Evolutionary conservation across 345 rosid species (phyloP).

Genomic region (Heritiera littoralis): DNA sequence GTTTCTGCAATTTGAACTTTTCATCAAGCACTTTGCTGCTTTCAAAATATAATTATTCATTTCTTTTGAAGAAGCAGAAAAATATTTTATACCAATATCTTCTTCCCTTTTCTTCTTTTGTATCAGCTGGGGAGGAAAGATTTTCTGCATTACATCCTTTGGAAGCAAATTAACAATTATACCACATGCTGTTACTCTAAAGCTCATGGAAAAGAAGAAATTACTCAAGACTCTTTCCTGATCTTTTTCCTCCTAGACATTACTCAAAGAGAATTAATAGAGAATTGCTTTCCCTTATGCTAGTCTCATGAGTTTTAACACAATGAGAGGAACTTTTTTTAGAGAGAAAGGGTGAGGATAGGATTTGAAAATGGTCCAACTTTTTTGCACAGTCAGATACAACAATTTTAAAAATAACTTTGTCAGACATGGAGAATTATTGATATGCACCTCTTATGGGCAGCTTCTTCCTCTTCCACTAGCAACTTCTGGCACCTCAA

Average conservation of each 20-base stretch:
- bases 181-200: background rate
- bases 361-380: background rate
- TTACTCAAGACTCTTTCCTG: background rate
- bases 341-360: background rate
- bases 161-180: background rate
- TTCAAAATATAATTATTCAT: background rate
- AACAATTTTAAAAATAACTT: background rate
- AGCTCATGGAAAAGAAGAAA: background rate
- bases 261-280: background rate
- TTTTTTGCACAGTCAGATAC: background rate
- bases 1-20: background rate
- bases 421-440: background rate
- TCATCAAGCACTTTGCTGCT: background rate
- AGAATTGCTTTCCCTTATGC: background rate
- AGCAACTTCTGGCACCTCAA: slow-evolving; percentile 86
- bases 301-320: background rate
- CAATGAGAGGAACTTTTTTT: background rate
- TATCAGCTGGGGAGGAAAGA: too few relatives aligned
- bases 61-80: background rate
- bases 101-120: background rate
- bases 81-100: background rate
- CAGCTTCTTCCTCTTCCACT: slow-evolving; percentile 97
- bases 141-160: background rate
- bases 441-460: slow-evolving; percentile 66
- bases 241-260: slow-evolving; percentile 2